A percentile compares a stretch with the other conserved stretches of the same genome.
These are phyloP conservation scores for Cryptococcus floricola DNA, from an alignment of 1,284 basidiomycete genomes.

Conservation along the genomic window DNA sequence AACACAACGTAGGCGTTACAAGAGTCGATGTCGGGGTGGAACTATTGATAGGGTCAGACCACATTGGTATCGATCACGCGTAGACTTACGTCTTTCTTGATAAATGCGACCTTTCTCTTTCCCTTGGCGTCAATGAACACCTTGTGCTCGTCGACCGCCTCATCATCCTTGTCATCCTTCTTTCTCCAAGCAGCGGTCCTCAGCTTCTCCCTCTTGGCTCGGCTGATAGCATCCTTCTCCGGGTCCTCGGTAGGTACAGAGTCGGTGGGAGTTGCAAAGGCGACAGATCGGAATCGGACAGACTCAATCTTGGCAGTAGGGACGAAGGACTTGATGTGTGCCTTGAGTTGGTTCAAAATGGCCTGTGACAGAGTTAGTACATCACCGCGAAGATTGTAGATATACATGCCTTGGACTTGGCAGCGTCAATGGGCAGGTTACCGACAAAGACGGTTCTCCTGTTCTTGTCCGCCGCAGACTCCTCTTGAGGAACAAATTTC, in stretches of 20 bases:
- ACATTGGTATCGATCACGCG: neutral
- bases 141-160: conserved; percentile 8
- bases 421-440: conserved; percentile 74
- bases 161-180: conserved; percentile 53
- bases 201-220: conserved; percentile 48
- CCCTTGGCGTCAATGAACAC: conserved; percentile 71
- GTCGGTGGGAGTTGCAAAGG: conserved; percentile 74
- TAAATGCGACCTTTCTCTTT: conserved; percentile 92
- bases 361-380: conserved; percentile 35
- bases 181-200: conserved; percentile 61
- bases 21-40: conserved; percentile 66
- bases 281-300: conserved; percentile 82
- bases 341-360: conserved; percentile 61
- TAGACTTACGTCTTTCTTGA: conserved; percentile 66
- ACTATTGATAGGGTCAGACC: conserved; percentile 27
- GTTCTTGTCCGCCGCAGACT: conserved; percentile 67
- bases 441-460: conserved; percentile 89
- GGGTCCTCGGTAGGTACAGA: conserved; percentile 55
- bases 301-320: conserved; percentile 78
- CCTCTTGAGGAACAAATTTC: conserved; percentile 59
- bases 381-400: neutral
- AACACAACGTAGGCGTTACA: conserved; percentile 87
- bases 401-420: conserved; percentile 64
- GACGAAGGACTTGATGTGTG: conserved; percentile 65
- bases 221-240: conserved; percentile 41